Percentiles rank a stretch among this genome's conserved stretches.
Evolutionary conservation across 1,284 basidiomycete species (phyloP).

Genomic region (Ceratobasidium sp.): DNA sequence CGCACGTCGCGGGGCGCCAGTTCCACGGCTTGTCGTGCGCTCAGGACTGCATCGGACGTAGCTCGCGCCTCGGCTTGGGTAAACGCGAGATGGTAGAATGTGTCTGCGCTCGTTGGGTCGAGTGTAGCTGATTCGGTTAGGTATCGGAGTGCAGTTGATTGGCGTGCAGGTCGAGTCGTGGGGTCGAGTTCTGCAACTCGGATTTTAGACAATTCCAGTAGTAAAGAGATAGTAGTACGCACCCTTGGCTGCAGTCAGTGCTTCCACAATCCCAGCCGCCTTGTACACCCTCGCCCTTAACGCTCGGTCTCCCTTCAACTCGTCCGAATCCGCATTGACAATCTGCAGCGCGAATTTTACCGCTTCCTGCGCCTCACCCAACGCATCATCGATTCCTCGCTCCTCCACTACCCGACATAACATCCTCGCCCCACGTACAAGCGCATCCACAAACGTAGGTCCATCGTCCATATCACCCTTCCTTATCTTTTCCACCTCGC

Average conservation of each 20-base stretch:
- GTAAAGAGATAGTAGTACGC: slow-evolving; percentile 42
- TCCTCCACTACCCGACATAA: slow-evolving; percentile 67
- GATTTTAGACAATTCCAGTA: slow-evolving; percentile 18
- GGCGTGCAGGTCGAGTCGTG: slow-evolving; percentile 69
- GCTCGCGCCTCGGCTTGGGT: slow-evolving; percentile 81
- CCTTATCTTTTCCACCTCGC: slow-evolving; percentile 27
- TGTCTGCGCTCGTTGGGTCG: slow-evolving; percentile 70
- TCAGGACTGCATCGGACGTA: slow-evolving; percentile 75
- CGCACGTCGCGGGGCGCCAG: slow-evolving; percentile 78
- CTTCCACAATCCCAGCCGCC: slow-evolving; percentile 77
- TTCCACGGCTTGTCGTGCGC: slow-evolving; percentile 84
- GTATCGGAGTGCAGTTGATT: slow-evolving; percentile 72
- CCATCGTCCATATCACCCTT: slow-evolving; percentile 71
- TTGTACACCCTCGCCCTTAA: slow-evolving; percentile 71
- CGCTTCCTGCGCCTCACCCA: slow-evolving; percentile 67
- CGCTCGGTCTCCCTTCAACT: slow-evolving; percentile 25
- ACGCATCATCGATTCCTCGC: slow-evolving; percentile 61
- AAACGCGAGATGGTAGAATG: slow-evolving; percentile 85
- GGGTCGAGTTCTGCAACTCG: slow-evolving; percentile 72
- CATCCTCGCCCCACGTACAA: slow-evolving; percentile 82
- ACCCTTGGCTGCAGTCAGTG: slow-evolving; percentile 74
- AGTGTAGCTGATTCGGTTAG: slow-evolving; percentile 70
- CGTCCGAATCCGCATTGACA: slow-evolving; percentile 62
- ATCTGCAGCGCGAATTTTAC: slow-evolving; percentile 69
- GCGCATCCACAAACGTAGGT: slow-evolving; percentile 75